Percentiles rank a stretch among this genome's conserved stretches.
Evolutionary conservation across 495 filamentous ascomycete species (phyloP).

Genomic region (Penicillium chermesinum): DNA sequence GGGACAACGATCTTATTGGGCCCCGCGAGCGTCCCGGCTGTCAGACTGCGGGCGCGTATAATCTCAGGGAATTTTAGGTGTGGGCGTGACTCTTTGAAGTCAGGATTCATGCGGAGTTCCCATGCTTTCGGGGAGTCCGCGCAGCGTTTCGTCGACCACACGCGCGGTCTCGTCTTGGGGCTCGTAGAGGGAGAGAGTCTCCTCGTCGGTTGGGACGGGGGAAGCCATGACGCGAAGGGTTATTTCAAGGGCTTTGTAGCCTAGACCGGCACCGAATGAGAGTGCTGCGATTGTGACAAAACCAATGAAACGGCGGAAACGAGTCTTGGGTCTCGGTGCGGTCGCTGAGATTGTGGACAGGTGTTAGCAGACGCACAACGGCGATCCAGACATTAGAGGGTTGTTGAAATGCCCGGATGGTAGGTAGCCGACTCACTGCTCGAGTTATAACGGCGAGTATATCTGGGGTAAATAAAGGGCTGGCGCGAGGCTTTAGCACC

Average conservation of each 20-base stretch:
- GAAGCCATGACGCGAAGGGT: slow-evolving; percentile 41
- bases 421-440: background rate
- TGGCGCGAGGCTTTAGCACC: background rate
- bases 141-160: slow-evolving; percentile 67
- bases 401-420: too few species aligned
- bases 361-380: too few species aligned
- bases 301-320: slow-evolving; percentile 12
- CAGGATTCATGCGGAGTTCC: slow-evolving; percentile 60
- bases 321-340: background rate
- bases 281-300: slow-evolving; percentile 37
- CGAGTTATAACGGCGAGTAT: background rate
- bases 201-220: slow-evolving; percentile 56
- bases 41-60: slow-evolving; percentile 69
- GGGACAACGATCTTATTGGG: slow-evolving; percentile 75
- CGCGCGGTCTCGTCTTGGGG: slow-evolving; percentile 56
- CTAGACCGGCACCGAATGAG: slow-evolving; percentile 31
- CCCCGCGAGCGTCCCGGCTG: slow-evolving; percentile 73
- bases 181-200: slow-evolving; percentile 62
- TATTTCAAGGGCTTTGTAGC: slow-evolving; percentile 22
- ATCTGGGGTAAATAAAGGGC: background rate
- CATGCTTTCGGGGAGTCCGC: slow-evolving; percentile 65
- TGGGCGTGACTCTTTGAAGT: slow-evolving; percentile 73
- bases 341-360: background rate
- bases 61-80: slow-evolving; percentile 74
- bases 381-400: too few species aligned